These are phyloP conservation scores for Parasitella parasitica DNA, from an alignment of 371 early-diverging fungal genomes.

Conservation along the genomic window DNA sequence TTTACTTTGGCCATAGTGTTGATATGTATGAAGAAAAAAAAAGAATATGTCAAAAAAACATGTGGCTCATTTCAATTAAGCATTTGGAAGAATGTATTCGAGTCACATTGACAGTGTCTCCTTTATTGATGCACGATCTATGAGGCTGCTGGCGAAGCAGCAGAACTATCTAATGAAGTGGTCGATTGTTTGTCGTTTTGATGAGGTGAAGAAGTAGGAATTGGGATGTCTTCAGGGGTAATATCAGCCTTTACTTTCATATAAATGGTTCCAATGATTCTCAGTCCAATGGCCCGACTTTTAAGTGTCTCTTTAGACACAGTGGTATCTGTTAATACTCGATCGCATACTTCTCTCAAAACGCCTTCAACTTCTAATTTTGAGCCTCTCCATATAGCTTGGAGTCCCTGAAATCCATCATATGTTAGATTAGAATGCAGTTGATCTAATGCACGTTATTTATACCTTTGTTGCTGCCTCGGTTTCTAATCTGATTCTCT, in stretches of 20 bases:
- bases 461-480: slow-evolving; percentile 70
- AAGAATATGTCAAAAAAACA: background rate
- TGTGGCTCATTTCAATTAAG: background rate
- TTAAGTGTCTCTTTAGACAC: slow-evolving; percentile 52
- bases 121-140: background rate
- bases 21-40: background rate
- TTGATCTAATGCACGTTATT: background rate
- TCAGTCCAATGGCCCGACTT: slow-evolving; percentile 69
- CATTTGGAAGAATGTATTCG: background rate
- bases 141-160: background rate
- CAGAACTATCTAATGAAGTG: background rate
- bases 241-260: slow-evolving; percentile 55
- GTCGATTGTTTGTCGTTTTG: background rate
- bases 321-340: slow-evolving; percentile 68
- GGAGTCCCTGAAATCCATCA: slow-evolving; percentile 60
- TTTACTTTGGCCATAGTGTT: slow-evolving; percentile 3
- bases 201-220: slow-evolving; percentile 7
- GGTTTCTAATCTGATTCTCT: slow-evolving; percentile 67
- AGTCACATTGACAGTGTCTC: background rate
- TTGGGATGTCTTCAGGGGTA: slow-evolving; percentile 40
- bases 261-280: slow-evolving; percentile 76
- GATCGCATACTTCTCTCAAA: slow-evolving; percentile 88
- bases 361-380: slow-evolving; percentile 93
- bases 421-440: background rate
- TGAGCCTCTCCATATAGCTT: slow-evolving; percentile 93